phyloP scores from a whole-genome alignment of 2,329 filamentous ascomycete species.

The Niveomyces coronatus region DNA sequence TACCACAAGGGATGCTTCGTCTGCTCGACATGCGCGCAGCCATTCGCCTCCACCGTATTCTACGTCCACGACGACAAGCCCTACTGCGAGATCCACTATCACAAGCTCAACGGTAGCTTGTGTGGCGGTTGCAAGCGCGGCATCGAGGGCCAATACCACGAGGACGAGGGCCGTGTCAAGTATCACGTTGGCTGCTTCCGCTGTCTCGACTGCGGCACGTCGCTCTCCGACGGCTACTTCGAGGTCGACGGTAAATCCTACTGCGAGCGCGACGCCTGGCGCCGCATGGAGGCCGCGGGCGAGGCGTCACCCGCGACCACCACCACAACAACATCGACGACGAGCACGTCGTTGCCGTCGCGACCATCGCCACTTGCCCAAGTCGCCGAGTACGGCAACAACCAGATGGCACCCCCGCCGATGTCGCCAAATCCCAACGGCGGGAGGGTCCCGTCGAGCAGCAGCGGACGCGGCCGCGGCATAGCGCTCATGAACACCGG shows the following conservation, averaged over 20 bases:
- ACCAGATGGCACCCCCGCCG: not conserved
- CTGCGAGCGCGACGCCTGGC: slow-evolving; percentile 78
- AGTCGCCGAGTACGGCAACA: too few relatives aligned
- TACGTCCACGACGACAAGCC: slow-evolving; percentile 83
- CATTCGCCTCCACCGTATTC: slow-evolving; percentile 81
- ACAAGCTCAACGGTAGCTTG: slow-evolving; percentile 78
- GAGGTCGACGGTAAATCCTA: slow-evolving; percentile 72
- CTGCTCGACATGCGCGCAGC: slow-evolving; percentile 69
- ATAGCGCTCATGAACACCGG: not conserved
- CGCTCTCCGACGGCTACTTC: slow-evolving; percentile 78
- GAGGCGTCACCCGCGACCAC: not conserved
- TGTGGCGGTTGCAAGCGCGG: slow-evolving; percentile 71
- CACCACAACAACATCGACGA: not conserved
- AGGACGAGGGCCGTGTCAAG: slow-evolving; percentile 67
- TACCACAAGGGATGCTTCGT: slow-evolving; percentile 96
- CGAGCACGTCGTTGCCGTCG: too few relatives aligned
- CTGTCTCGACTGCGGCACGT: slow-evolving; percentile 65
- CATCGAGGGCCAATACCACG: slow-evolving; percentile 89
- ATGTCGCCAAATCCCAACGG: too few relatives aligned
- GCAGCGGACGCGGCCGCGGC: slow-evolving; percentile 5
- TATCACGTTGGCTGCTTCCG: slow-evolving; percentile 83
- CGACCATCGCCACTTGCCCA: too few relatives aligned
- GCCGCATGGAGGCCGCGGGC: slow-evolving; percentile 35
- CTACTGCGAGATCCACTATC: slow-evolving; percentile 88
- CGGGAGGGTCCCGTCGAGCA: not conserved